Base-by-base conservation (phyloP, 176 grass and related monocot genomes). In the Aegilops longissima region DNA sequence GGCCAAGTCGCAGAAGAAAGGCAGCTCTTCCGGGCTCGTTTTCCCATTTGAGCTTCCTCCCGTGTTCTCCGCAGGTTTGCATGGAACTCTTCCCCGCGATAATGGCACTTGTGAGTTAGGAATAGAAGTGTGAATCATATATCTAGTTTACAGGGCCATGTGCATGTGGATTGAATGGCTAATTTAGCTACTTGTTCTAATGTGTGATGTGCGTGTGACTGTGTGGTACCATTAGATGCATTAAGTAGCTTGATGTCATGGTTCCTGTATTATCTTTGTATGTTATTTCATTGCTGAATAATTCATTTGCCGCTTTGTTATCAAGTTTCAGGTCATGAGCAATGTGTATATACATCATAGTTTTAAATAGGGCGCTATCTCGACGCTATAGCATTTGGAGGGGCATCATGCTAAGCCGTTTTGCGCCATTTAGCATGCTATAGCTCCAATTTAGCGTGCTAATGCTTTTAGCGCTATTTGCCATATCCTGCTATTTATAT, bases 11-110 rank as follows among this genome's bases (percentile, higher is more conserved):
- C 4, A 40, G 0, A 71, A 72, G 20, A 72, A n/a, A 40, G 69
- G 20, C 36, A 20, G 69, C 35, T 42, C 34, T 29, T 75, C 72
- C 13, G 24, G 72, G 72, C 72, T 17, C 1, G 13, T 75, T 49
- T 17, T 75, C 42, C 72, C 72, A 17, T 75, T 75, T 75, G 72
- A 75, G 42, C 40, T 75, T 44, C 72, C 42, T 27, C 72, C 72
- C 23, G 13, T 23, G 23, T 29, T 49, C 42, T 42, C 72, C 14
- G 1, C 12, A 16, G 72, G 72, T 75, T 25, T 73, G 12, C n/a
- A 44, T 44, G 38, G 21, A 73, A 44, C 38, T 73, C 21, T 73
- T 44, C 70, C 38, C 17, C 3, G 35, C 9, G 44, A 12, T 47
- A 12, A 10, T 44, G 12, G 44, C 44, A 47, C 44, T 47, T 12